Conservation (phyloP, 176 grass and related monocot genomes). For the Musa schizocarpa region DNA sequence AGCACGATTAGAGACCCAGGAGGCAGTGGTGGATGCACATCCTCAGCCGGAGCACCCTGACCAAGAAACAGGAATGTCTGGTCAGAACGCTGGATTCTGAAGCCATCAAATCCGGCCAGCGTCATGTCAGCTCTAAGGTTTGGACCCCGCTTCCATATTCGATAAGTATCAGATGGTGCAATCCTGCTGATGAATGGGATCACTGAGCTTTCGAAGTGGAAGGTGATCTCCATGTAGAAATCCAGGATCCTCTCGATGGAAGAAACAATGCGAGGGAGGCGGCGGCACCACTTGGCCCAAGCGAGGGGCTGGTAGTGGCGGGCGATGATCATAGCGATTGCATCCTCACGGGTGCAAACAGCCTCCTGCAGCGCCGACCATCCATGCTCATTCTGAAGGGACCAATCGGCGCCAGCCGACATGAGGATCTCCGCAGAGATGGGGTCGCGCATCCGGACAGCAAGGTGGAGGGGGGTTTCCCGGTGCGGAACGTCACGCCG, state of each 20-base stretch:
- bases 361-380: slow-evolving; percentile 97
- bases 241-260: slow-evolving; percentile 60
- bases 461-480: slow-evolving; percentile 89
- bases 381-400: slow-evolving; percentile 80
- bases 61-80: slow-evolving; percentile 93
- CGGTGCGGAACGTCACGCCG: slow-evolving; percentile 72
- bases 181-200: slow-evolving; percentile 94
- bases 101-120: slow-evolving; percentile 71
- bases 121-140: slow-evolving; percentile 84
- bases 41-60: slow-evolving; percentile 40
- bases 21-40: slow-evolving; percentile 46
- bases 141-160: slow-evolving; percentile 86
- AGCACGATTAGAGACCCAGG: slow-evolving; percentile 87
- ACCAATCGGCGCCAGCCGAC: slow-evolving; percentile 87
- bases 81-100: slow-evolving; percentile 87
- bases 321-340: slow-evolving; percentile 77
- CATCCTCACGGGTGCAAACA: slow-evolving; percentile 71
- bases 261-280: slow-evolving; percentile 76
- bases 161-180: slow-evolving; percentile 87
- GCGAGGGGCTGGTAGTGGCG: slow-evolving; percentile 94
- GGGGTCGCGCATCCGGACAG: slow-evolving; percentile 71
- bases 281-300: slow-evolving; percentile 96
- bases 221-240: slow-evolving; percentile 99
- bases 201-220: slow-evolving; percentile 97
- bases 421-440: slow-evolving; percentile 77